Percentiles rank a stretch among this genome's conserved stretches.
Evolutionary conservation across 208 protist genomes (phyloP).

Genomic region (Trypanosoma brucei): DNA sequence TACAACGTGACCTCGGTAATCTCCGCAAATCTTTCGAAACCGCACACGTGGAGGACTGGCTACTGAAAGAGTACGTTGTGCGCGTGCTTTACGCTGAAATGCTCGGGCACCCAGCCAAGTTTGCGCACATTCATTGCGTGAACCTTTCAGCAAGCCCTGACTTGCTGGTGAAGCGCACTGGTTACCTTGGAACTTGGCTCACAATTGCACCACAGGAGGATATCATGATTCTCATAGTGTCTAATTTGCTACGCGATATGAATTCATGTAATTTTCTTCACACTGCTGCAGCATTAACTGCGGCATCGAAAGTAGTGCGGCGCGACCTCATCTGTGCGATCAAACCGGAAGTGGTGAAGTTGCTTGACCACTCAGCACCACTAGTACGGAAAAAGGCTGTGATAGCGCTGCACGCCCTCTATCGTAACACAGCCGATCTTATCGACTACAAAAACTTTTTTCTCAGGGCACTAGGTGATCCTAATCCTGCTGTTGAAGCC

Average conservation of each 20-base stretch:
- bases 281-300: constrained; percentile 86
- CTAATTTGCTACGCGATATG: constrained; percentile 92
- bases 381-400: constrained; percentile 94
- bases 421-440: constrained; percentile 29
- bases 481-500: constrained; percentile 95
- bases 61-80: constrained; percentile 84
- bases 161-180: constrained; percentile 72
- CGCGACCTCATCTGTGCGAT: constrained; percentile 88
- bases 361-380: constrained; percentile 49
- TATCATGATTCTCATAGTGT: constrained; percentile 92
- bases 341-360: constrained; percentile 48
- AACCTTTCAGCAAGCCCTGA: constrained; percentile 89
- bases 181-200: constrained; percentile 89
- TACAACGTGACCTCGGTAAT: constrained; percentile 51
- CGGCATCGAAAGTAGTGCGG: constrained; percentile 77
- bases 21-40: constrained; percentile 36
- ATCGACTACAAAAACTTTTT: constrained; percentile 47
- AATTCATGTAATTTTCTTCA: constrained; percentile 87
- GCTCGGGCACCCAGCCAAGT: constrained; percentile 88
- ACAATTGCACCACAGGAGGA: constrained; percentile 88
- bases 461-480: constrained; percentile 87
- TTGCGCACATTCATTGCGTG: constrained; percentile 94
- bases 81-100: constrained; percentile 95
- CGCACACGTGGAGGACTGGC: constrained; percentile 26
- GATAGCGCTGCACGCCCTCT: constrained; percentile 86